These are phyloP conservation scores for Mycena floridula DNA, from an alignment of 768 basidiomycete genomes.

Conservation along the genomic window DNA sequence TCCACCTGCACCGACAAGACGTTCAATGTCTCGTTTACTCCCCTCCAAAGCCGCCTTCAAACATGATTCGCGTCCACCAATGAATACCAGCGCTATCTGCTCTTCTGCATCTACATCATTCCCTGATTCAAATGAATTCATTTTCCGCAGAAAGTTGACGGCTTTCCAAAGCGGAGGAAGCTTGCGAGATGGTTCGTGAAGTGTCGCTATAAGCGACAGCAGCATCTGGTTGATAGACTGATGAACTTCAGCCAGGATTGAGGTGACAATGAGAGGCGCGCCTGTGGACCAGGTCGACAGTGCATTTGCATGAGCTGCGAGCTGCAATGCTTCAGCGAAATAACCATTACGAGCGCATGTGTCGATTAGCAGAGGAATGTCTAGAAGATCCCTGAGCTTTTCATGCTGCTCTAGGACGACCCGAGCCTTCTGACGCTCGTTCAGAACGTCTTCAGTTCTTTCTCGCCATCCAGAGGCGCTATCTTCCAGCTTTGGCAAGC, in stretches of 20 bases:
- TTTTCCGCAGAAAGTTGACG: conserved; percentile 78
- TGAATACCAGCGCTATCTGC: conserved; percentile 82
- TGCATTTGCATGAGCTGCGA: conserved; percentile 64
- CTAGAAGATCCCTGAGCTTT: conserved; percentile 86
- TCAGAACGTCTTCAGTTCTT: conserved; percentile 68
- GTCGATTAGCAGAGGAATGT: conserved; percentile 86
- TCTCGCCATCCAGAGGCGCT: conserved; percentile 66
- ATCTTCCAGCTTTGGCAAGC: conserved; percentile 74
- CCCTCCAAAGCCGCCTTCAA: conserved; percentile 53
- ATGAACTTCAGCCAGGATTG: conserved; percentile 62
- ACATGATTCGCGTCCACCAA: conserved; percentile 64
- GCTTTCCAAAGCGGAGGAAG: conserved; percentile 88
- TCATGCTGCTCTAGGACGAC: conserved; percentile 93
- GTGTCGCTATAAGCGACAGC: conserved; percentile 65
- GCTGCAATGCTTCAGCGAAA: conserved; percentile 86
- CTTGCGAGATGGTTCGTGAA: conserved; percentile 79
- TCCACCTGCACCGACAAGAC: conserved; percentile 23
- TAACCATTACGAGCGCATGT: conserved; percentile 91
- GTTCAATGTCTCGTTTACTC: conserved; percentile 39
- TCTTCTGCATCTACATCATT: conserved; percentile 44
- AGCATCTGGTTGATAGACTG: conserved; percentile 69
- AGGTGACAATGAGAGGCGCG: conserved; percentile 46
- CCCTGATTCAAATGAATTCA: conserved; percentile 54
- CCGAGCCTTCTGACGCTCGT: conserved; percentile 67
- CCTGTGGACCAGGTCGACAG: conserved; percentile 37